phyloP scores from a whole-genome alignment of 129 eudicot genomes.

The Lactuca sativa region DNA sequence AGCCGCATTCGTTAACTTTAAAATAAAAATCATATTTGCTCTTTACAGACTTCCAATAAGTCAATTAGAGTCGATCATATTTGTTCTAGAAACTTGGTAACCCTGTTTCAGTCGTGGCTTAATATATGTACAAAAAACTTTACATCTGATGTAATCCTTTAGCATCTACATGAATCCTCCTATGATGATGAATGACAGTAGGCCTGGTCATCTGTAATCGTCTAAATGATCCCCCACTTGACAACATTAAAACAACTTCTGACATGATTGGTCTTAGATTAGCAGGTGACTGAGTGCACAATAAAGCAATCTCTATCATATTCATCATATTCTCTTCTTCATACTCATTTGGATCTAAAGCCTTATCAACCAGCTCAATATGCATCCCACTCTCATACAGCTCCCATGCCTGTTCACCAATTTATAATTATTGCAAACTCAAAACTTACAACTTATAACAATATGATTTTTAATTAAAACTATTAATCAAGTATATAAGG shows the following conservation, averaged over 20 bases:
- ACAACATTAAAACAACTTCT: constrained; percentile 51
- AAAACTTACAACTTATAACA: not conserved
- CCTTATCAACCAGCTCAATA: constrained; percentile 43
- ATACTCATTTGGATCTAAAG: constrained; percentile 44
- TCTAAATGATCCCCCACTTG: constrained; percentile 27
- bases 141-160: not conserved
- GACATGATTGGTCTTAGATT: constrained; percentile 67
- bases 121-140: not conserved
- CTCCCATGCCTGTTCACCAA: constrained; percentile 56
- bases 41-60: too few relatives aligned
- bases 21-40: too few relatives aligned
- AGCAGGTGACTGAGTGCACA: constrained; percentile 62
- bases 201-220: constrained; percentile 22
- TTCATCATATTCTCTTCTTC: constrained; percentile 44
- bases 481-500: not conserved
- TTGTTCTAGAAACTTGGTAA: not conserved
- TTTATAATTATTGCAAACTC: too few relatives aligned
- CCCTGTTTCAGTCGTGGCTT: too few relatives aligned
- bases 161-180: not conserved
- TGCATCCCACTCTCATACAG: constrained; percentile 45
- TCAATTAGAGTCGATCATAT: too few relatives aligned
- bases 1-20: too few relatives aligned
- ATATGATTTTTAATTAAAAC: too few relatives aligned
- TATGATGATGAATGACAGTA: not conserved
- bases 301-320: constrained; percentile 53